Base-by-base conservation (phyloP, 129 eudicot species). In the Smallanthus sonchifolius region DNA sequence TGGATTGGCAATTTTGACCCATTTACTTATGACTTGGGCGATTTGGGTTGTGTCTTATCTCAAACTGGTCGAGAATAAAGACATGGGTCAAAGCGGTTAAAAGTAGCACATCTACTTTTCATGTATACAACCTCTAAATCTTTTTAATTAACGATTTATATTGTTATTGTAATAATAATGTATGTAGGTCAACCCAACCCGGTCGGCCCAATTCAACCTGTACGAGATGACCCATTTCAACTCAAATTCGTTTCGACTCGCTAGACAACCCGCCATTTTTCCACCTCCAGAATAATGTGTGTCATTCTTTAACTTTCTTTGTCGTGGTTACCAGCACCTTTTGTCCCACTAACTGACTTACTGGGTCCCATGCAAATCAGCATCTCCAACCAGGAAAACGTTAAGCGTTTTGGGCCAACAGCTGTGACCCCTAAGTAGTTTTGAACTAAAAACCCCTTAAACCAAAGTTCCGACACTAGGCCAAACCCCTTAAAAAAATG, bases 1-100 rank as follows among this genome's bases (percentile, higher is more conserved):
- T 13, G 16, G 17, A 15, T 19, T 47, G 16, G 6, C 4, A 57
- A 28, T 20, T 36, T 37, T 37, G 47, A 16, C 69, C 28, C 69
- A n/a, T 64, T 36, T 37, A 16, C 69, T 17, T 39, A 7, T 8
- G 14, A 36, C 4, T 37, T 4, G 7, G 48, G n/a, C 24, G 9
- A 38, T 64, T 36, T 64, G 69, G 19, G 69, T 63, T 16, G 48
- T 64, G 28, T 64, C 37, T 61, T 15, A 63, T 63, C 45, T 35
- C 68, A 62, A n/a, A 63, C 7, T 6, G 14, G 47, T 13, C 17
- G 36, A 63, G 36, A 63, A 36, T 16, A 36, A 14, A 14, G 13
- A 60, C 64, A 59, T 30, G 16, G 39, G 38, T 30, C 7, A 32
- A 57, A 34, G 19, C 6, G 69, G 44, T 37, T 8, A 6, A 35